These are phyloP conservation scores for Cytospora piceicola DNA, from an alignment of 2,329 filamentous ascomycete genomes.

Conservation along the genomic window DNA sequence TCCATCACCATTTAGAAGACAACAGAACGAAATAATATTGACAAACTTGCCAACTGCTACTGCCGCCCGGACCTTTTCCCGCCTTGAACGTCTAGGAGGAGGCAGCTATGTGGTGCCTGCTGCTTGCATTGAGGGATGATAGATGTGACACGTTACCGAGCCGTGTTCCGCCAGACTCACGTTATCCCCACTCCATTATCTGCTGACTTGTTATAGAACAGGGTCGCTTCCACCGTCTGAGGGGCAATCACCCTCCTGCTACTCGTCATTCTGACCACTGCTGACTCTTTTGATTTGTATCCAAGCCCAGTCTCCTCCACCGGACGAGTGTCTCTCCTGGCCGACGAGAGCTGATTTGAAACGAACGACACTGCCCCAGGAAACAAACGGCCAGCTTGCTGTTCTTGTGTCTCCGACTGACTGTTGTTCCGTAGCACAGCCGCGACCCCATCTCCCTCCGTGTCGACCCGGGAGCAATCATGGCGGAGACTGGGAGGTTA, in stretches of 20 bases:
- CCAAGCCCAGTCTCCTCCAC: background rate
- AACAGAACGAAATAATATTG: background rate
- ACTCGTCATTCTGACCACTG: background rate
- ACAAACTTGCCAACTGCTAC: background rate
- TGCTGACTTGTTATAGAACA: background rate
- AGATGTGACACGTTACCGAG: background rate
- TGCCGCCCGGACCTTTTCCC: background rate
- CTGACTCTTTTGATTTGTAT: background rate
- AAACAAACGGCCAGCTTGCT: background rate
- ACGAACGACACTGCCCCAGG: background rate
- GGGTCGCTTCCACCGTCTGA: background rate
- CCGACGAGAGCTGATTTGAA: background rate
- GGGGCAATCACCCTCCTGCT: background rate
- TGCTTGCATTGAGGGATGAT: background rate
- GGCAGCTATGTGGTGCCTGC: background rate
- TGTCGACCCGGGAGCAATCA: background rate
- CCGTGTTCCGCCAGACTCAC: slow-evolving; percentile 1
- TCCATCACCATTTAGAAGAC: background rate
- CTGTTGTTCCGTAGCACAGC: background rate
- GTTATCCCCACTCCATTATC: background rate
- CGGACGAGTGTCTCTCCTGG: background rate
- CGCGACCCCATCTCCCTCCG: background rate
- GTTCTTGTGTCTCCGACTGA: background rate
- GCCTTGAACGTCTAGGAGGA: background rate
- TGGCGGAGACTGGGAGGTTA: background rate